phyloP scores from a whole-genome alignment of 2,329 filamentous ascomycete genomes.

The Daldinia eschscholtzii region DNA sequence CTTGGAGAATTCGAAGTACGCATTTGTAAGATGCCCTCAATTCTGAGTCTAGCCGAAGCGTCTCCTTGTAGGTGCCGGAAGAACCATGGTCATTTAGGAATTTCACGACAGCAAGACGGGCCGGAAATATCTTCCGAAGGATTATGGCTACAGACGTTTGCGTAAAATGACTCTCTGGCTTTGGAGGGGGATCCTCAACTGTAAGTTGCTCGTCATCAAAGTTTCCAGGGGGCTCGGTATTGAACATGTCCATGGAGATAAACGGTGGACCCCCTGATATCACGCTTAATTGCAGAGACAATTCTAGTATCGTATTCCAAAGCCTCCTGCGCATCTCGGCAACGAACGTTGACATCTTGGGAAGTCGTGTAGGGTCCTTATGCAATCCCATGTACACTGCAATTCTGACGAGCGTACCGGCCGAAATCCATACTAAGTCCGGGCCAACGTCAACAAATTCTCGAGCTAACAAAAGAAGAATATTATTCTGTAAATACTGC shows the following conservation, averaged over 20 bases:
- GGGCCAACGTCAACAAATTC: constrained; percentile 56
- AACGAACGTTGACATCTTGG: constrained; percentile 52
- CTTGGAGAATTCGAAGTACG: constrained; percentile 54
- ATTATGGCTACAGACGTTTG: constrained; percentile 57
- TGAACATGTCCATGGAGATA: constrained; percentile 60
- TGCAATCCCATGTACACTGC: constrained; percentile 66
- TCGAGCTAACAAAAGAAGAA: constrained; percentile 60
- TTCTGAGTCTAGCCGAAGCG: constrained; percentile 57
- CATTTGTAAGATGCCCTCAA: constrained; percentile 58
- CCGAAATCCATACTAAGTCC: constrained; percentile 63
- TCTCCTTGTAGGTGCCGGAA: constrained; percentile 56
- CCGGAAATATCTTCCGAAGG: constrained; percentile 57
- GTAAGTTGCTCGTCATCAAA: constrained; percentile 64
- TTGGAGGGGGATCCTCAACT: constrained; percentile 47
- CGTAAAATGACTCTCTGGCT: constrained; percentile 55
- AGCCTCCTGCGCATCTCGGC: constrained; percentile 64
- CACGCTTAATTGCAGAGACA: constrained; percentile 61
- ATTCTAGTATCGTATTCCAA: constrained; percentile 66
- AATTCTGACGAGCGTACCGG: constrained; percentile 59
- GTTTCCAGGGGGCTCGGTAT: constrained; percentile 63
- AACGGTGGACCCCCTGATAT: constrained; percentile 61
- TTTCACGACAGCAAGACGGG: constrained; percentile 57
- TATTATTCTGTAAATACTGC: constrained; percentile 62
- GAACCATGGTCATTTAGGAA: constrained; percentile 59
- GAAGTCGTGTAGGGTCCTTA: constrained; percentile 59